phyloP scores from a whole-genome alignment of 2,329 filamentous ascomycete genomes.

The Calonectria ilicicola region DNA sequence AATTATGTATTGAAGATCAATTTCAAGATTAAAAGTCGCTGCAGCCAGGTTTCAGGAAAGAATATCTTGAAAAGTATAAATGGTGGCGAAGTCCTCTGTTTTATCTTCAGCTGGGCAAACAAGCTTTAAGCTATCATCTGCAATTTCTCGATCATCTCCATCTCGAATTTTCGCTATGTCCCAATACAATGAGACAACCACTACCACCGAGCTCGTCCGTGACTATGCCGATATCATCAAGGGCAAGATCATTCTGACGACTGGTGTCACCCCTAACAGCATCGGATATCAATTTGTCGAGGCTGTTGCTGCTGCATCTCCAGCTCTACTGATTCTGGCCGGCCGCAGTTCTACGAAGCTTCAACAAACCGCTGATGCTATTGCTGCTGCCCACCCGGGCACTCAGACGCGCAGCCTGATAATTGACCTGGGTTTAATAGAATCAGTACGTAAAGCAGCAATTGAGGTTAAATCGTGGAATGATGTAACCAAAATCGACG shows the following conservation, averaged over 20 bases:
- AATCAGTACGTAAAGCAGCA: constrained; percentile 54
- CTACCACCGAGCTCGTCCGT: constrained; percentile 42
- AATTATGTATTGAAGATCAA: not conserved
- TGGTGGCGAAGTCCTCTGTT: not conserved
- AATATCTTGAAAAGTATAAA: not conserved
- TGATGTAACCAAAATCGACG: constrained; percentile 51
- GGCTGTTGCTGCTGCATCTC: constrained; percentile 53
- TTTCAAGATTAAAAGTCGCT: not conserved
- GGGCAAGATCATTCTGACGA: constrained; percentile 54
- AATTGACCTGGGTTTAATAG: constrained; percentile 55
- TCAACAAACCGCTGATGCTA: constrained; percentile 50
- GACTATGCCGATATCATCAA: constrained; percentile 48
- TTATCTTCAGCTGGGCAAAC: not conserved
- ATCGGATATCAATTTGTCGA: constrained; percentile 53
- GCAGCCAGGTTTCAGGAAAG: not conserved
- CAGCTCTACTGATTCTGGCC: constrained; percentile 57
- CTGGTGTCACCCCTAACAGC: constrained; percentile 54
- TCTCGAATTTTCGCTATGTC: not conserved
- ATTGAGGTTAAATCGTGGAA: constrained; percentile 47
- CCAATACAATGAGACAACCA: constrained; percentile 33
- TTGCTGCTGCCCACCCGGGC: constrained; percentile 46
- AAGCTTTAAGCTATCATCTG: not conserved
- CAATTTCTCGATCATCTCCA: not conserved
- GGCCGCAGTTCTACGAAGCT: constrained; percentile 57
- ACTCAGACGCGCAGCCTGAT: constrained; percentile 49